phyloP scores from a whole-genome alignment of 352 stramenopile genomes.

The Globisporangium alternatum region DNA sequence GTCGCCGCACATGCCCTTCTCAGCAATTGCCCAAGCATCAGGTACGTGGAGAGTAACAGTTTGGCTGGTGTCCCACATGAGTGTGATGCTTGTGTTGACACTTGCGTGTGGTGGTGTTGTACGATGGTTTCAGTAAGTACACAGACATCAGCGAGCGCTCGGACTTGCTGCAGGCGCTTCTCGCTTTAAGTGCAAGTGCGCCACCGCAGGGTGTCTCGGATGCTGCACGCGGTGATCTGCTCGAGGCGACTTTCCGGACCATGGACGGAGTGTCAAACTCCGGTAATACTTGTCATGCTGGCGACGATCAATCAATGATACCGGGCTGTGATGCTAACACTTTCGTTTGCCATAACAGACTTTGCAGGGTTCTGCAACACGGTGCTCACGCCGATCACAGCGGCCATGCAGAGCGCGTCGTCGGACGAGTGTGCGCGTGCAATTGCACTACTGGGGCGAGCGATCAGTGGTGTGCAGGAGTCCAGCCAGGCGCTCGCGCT shows the following conservation, averaged over 20 bases:
- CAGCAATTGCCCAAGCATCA: conserved; percentile 45
- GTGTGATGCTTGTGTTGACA: too few species aligned
- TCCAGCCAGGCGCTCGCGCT: conserved; percentile 26
- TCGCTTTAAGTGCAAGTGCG: conserved; percentile 10
- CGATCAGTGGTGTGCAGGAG: conserved; percentile 46
- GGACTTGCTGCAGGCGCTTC: conserved; percentile 34
- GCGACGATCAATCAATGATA: background rate
- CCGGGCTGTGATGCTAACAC: conserved; percentile 3
- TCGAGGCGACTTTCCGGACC: conserved; percentile 65
- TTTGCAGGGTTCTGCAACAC: conserved; percentile 52
- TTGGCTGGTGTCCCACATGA: too few species aligned
- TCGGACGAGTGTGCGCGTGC: conserved; percentile 24
- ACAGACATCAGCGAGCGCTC: conserved; percentile 48
- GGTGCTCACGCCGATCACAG: conserved; percentile 32
- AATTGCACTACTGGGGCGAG: conserved; percentile 49
- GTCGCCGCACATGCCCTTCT: conserved; percentile 48
- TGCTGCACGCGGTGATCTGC: conserved; percentile 20
- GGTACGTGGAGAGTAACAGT: conserved; percentile 25
- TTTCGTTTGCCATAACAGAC: conserved; percentile 23
- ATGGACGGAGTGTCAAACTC: conserved; percentile 36
- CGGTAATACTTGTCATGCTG: conserved; percentile 25
- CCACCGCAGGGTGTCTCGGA: conserved; percentile 14
- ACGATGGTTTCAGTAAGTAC: conserved; percentile 42
- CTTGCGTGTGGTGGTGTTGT: background rate
- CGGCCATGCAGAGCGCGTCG: conserved; percentile 30